Conservation (phyloP, 2,329 filamentous ascomycete genomes). For the Colletotrichum tamarilloi region DNA sequence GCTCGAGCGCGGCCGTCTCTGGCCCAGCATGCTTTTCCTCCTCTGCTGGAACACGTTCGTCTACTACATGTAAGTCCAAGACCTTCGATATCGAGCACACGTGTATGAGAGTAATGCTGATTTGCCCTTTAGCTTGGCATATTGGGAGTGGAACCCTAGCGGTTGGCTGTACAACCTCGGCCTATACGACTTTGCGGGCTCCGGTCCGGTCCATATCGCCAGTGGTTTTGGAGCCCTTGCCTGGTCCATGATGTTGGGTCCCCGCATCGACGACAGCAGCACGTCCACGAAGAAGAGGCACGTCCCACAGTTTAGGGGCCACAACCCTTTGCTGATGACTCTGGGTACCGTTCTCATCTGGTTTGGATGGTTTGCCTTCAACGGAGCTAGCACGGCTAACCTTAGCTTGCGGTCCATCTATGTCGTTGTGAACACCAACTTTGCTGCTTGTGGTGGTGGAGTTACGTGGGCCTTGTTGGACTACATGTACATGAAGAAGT, state of each 20-base stretch:
- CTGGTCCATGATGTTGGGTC: constrained; percentile 72
- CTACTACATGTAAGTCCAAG: constrained; percentile 57
- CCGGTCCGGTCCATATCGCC: constrained; percentile 73
- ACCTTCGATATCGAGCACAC: no score
- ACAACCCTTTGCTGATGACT: constrained; percentile 73
- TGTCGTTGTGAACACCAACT: constrained; percentile 69
- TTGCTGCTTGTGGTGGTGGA: constrained; percentile 65
- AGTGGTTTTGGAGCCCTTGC: constrained; percentile 72
- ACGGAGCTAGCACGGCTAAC: constrained; percentile 61
- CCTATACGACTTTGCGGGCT: constrained; percentile 70
- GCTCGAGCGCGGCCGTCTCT: constrained; percentile 48
- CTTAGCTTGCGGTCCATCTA: constrained; percentile 63
- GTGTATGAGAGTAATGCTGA: background rate
- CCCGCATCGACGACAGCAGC: constrained; percentile 60
- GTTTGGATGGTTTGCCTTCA: constrained; percentile 70
- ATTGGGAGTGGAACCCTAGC: constrained; percentile 75
- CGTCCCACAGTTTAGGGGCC: constrained; percentile 57
- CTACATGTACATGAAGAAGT: constrained; percentile 58
- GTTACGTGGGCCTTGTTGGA: constrained; percentile 65
- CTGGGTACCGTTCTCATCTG: constrained; percentile 74
- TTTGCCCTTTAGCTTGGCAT: constrained; percentile 58
- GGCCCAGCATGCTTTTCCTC: constrained; percentile 68
- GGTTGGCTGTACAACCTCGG: constrained; percentile 73
- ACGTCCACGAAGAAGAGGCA: constrained; percentile 55
- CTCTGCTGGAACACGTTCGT: constrained; percentile 74